A percentile compares a stretch with the other conserved stretches of the same genome.
phyloP scores from a whole-genome alignment of 2,329 filamentous ascomycete genomes.

The Aaosphaeria arxii region DNA sequence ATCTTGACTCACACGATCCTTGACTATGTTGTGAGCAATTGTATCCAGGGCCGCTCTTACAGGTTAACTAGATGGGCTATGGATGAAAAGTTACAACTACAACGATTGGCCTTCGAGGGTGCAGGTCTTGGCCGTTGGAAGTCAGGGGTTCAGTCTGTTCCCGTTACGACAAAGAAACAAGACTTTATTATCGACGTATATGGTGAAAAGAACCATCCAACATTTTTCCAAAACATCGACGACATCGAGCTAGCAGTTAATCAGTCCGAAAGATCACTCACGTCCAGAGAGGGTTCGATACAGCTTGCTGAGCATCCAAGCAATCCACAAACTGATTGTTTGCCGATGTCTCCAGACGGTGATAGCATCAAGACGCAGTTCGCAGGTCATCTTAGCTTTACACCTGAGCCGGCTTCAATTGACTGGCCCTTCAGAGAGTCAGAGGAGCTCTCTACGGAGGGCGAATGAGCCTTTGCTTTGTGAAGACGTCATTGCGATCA shows the following conservation, averaged over 20 bases:
- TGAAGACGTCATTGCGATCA: too few species aligned
- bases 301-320: too few species aligned
- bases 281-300: too few species aligned
- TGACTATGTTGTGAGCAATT: conserved; percentile 2
- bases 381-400: too few species aligned
- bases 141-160: conserved; percentile 1
- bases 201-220: not conserved
- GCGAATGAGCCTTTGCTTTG: too few species aligned
- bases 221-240: not conserved
- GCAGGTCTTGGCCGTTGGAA: conserved; percentile 4
- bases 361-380: too few species aligned
- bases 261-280: too few species aligned
- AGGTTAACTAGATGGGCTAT: conserved; percentile 5
- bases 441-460: too few species aligned
- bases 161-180: not conserved
- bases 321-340: too few species aligned
- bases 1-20: conserved; percentile 3
- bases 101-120: conserved; percentile 6
- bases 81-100: conserved; percentile 8
- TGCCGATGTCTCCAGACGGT: too few species aligned
- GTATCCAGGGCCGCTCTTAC: conserved; percentile 2
- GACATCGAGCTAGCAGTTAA: not conserved
- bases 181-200: not conserved
- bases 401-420: too few species aligned
- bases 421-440: too few species aligned